These are phyloP conservation scores for Parachlorella kessleri DNA, from an alignment of 139 green algal species.

Conservation along the genomic window DNA sequence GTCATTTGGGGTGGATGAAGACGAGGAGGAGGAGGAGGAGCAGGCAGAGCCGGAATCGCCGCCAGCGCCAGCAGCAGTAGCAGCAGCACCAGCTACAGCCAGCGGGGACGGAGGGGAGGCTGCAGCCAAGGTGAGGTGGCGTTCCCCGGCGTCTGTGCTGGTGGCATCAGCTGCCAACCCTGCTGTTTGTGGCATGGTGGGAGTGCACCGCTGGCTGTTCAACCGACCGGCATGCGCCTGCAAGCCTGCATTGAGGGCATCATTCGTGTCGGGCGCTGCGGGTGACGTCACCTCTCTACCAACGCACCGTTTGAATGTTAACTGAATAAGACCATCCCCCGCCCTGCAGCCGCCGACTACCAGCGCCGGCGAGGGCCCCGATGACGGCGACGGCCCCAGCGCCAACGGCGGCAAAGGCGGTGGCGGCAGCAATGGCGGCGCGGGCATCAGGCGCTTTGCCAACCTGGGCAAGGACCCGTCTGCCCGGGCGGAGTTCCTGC, in stretches of 20 bases:
- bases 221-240: background rate
- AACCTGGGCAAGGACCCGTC: conserved; percentile 89
- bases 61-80: too few relatives aligned
- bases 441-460: conserved; percentile 14
- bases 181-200: background rate
- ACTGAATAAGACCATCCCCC: too few relatives aligned
- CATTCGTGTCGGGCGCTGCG: too few relatives aligned
- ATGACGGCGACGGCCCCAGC: background rate
- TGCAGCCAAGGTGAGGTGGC: background rate
- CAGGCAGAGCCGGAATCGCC: conserved; percentile 42
- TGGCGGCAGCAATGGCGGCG: background rate
- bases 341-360: conserved; percentile 4
- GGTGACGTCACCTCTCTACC: background rate
- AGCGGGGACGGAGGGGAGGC: background rate
- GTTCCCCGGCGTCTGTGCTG: background rate
- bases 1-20: conserved; percentile 72
- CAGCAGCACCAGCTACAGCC: conserved; percentile 1
- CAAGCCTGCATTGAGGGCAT: too few relatives aligned
- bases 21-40: conserved; percentile 52
- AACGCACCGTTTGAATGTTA: too few relatives aligned
- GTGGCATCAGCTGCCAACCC: background rate
- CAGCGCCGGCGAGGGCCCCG: background rate
- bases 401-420: conserved; percentile 35
- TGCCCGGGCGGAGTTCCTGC: conserved; percentile 87
- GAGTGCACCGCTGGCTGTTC: background rate